These are phyloP conservation scores for Sonneratia alba DNA, from an alignment of 345 rosid genomes.

Conservation along the genomic window DNA sequence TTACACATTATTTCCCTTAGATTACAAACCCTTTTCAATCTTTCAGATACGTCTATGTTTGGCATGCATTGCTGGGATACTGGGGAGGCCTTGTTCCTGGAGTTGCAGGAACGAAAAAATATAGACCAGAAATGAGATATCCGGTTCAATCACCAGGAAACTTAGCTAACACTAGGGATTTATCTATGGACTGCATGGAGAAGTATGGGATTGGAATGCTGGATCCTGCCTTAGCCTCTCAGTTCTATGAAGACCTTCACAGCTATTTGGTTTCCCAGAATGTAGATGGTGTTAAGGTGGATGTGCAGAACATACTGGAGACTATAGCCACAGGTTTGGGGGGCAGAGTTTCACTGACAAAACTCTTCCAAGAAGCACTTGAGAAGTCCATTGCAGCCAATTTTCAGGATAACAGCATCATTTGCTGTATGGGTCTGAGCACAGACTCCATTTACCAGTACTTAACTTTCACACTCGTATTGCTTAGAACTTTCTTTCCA, in stretches of 20 bases:
- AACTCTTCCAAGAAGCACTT: conserved; percentile 38
- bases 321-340: conserved; percentile 29
- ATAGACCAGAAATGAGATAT: conserved; percentile 29
- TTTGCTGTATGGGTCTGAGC: conserved; percentile 52
- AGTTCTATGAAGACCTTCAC: conserved; percentile 46
- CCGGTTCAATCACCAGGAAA: conserved; percentile 37
- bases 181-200: conserved; percentile 38
- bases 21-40: background rate
- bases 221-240: conserved; percentile 35
- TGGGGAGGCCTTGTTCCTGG: conserved; percentile 60
- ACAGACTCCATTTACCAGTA: conserved; percentile 49
- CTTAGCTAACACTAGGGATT: conserved; percentile 37
- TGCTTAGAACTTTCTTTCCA: background rate
- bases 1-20: background rate
- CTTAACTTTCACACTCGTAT: conserved; percentile 2
- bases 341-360: conserved; percentile 40
- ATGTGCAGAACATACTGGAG: conserved; percentile 44
- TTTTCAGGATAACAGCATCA: conserved; percentile 45
- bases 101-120: conserved; percentile 22
- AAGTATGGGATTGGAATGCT: conserved; percentile 38
- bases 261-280: conserved; percentile 37
- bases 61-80: conserved; percentile 53
- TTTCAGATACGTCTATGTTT: conserved; percentile 41
- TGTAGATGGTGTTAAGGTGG: conserved; percentile 57
- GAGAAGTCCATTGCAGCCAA: conserved; percentile 39